Conservation (phyloP, 495 filamentous ascomycete species). For the Opeltia flavorubescens region DNA sequence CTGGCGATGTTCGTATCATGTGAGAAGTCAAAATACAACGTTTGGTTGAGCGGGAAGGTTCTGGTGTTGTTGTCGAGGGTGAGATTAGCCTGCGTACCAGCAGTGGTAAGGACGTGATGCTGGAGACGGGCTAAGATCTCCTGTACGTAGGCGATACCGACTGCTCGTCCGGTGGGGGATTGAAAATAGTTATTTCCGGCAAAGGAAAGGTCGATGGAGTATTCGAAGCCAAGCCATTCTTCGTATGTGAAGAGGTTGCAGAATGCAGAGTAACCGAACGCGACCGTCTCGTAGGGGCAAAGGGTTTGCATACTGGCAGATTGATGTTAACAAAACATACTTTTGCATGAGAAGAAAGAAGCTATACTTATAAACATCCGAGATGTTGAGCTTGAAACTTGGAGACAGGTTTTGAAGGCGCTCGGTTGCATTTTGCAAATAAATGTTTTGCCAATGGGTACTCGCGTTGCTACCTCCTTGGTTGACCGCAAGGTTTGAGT, state of each 20-base stretch:
- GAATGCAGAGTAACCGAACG: slow-evolving; percentile 43
- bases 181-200: slow-evolving; percentile 42
- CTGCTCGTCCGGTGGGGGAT: slow-evolving; percentile 46
- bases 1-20: slow-evolving; percentile 28
- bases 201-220: slow-evolving; percentile 44
- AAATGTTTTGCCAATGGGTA: slow-evolving; percentile 25
- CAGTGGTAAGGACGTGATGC: slow-evolving; percentile 36
- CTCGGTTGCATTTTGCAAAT: slow-evolving; percentile 33
- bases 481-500: slow-evolving; percentile 13
- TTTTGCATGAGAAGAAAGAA: no score
- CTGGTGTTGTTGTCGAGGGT: slow-evolving; percentile 32
- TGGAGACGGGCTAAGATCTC: slow-evolving; percentile 46
- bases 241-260: slow-evolving; percentile 42
- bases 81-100: slow-evolving; percentile 42
- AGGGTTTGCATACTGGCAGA: slow-evolving; percentile 33
- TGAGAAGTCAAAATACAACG: slow-evolving; percentile 32
- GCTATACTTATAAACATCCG: slow-evolving; percentile 32
- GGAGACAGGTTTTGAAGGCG: slow-evolving; percentile 31
- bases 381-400: slow-evolving; percentile 35
- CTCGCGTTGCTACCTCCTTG: slow-evolving; percentile 19
- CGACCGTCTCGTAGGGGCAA: slow-evolving; percentile 44
- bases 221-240: slow-evolving; percentile 42
- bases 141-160: slow-evolving; percentile 48
- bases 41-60: slow-evolving; percentile 37
- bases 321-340: background rate